A percentile compares a stretch with the other conserved stretches of the same genome.
Conservation (phyloP, 768 basidiomycete genomes). For the Aureoboletus auriporus region DNA sequence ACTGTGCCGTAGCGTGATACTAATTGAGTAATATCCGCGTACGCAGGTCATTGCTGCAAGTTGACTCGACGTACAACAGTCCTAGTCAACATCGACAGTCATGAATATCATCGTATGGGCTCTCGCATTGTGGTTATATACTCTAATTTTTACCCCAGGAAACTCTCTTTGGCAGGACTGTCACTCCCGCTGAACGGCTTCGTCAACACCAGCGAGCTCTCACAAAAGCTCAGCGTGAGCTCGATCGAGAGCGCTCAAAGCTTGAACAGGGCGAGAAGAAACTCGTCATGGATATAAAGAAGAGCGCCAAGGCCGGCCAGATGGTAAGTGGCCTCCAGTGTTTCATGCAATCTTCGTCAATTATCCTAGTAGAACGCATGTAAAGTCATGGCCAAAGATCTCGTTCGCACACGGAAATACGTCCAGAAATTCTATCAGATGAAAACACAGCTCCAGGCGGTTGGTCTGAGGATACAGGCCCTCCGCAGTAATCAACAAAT, state of each 20-base stretch:
- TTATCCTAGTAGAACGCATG: conserved; percentile 75
- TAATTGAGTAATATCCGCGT: too few species aligned
- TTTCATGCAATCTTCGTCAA: conserved; percentile 12
- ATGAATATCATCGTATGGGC: conserved; percentile 75
- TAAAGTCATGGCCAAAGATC: conserved; percentile 99
- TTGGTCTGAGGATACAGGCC: conserved; percentile 92
- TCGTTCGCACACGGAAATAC: conserved; percentile 92
- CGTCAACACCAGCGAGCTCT: conserved; percentile 95
- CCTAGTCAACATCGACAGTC: conserved; percentile 27
- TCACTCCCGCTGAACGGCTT: conserved; percentile 94
- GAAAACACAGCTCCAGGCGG: conserved; percentile 97
- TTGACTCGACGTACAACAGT: not conserved
- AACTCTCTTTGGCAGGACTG: conserved; percentile 88
- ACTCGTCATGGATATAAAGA: conserved; percentile 92
- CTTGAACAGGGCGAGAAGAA: conserved; percentile 98
- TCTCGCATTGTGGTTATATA: not conserved
- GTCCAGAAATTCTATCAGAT: conserved; percentile 98
- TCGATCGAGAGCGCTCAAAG: conserved; percentile 92
- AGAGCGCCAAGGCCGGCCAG: conserved; percentile 92
- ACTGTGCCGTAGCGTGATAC: not conserved
- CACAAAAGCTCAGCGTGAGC: conserved; percentile 95
- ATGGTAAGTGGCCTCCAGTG: conserved; percentile 51
- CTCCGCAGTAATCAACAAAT: conserved; percentile 97
- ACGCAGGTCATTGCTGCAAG: conserved; percentile 4
- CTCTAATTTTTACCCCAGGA: conserved; percentile 53